These are phyloP conservation scores for Penicillium diatomitis DNA, from an alignment of 495 filamentous ascomycete species.

Conservation along the genomic window DNA sequence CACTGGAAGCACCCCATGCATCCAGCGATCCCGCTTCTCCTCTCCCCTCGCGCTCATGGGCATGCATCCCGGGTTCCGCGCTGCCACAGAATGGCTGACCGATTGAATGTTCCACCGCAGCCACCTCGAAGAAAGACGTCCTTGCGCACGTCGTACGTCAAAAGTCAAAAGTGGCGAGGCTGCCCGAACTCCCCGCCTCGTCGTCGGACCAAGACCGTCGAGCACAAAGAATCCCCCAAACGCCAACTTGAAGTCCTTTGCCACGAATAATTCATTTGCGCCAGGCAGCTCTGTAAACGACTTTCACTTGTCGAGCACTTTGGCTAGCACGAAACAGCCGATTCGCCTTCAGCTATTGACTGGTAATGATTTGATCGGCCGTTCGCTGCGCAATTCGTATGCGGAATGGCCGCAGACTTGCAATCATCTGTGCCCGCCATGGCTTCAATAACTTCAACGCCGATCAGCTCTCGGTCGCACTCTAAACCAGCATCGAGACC, in stretches of 20 bases:
- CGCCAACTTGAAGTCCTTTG: neutral
- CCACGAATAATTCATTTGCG: slow-evolving; percentile 15
- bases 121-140: slow-evolving; percentile 3
- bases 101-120: slow-evolving; percentile 11
- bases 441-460: slow-evolving; percentile 49
- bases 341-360: neutral
- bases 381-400: slow-evolving; percentile 2
- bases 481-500: slow-evolving; percentile 37
- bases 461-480: slow-evolving; percentile 56
- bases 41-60: slow-evolving; percentile 7
- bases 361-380: slow-evolving; percentile 14
- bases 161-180: neutral
- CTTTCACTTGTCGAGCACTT: slow-evolving; percentile 17
- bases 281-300: slow-evolving; percentile 15
- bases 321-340: slow-evolving; percentile 19
- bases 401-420: slow-evolving; percentile 22
- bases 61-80: slow-evolving; percentile 12
- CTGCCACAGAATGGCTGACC: slow-evolving; percentile 21
- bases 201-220: neutral
- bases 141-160: neutral
- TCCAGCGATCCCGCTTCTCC: slow-evolving; percentile 8
- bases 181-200: neutral
- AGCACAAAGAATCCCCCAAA: neutral
- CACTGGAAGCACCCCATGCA: slow-evolving; percentile 11
- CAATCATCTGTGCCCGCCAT: slow-evolving; percentile 15